Conservation (phyloP, 2,329 filamentous ascomycete genomes). For the Nothophaeocryptopus gaeumannii region DNA sequence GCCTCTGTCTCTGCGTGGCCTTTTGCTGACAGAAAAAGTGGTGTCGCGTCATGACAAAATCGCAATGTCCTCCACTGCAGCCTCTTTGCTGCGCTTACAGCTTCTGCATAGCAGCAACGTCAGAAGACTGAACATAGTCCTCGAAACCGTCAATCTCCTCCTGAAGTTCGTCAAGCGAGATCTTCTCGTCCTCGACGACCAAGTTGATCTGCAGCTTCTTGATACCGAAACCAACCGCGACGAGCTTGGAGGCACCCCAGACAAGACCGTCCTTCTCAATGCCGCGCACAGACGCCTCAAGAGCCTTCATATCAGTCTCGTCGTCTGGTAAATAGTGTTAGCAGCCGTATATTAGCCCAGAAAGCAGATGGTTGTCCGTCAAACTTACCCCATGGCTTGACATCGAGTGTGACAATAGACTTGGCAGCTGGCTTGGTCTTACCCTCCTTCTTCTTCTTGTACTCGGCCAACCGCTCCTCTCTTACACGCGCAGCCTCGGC, state of each 20-base stretch:
- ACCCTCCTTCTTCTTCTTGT: slow-evolving; percentile 93
- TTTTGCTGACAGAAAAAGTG: not conserved
- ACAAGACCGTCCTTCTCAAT: slow-evolving; percentile 93
- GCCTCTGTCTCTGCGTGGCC: not conserved
- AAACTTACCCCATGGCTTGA: slow-evolving; percentile 96
- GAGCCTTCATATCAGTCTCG: slow-evolving; percentile 83
- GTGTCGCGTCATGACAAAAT: slow-evolving; percentile 2
- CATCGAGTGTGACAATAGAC: slow-evolving; percentile 90
- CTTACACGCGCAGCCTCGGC: slow-evolving; percentile 78
- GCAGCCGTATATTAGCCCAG: not conserved
- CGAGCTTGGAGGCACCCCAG: slow-evolving; percentile 89
- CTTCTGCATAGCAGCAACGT: slow-evolving; percentile 90
- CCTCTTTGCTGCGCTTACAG: slow-evolving; percentile 57
- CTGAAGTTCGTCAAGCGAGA: slow-evolving; percentile 83
- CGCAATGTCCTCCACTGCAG: not conserved
- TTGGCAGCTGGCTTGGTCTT: slow-evolving; percentile 92
- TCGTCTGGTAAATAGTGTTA: slow-evolving; percentile 41
- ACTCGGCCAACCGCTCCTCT: slow-evolving; percentile 87
- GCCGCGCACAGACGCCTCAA: slow-evolving; percentile 75
- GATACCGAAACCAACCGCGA: slow-evolving; percentile 93
- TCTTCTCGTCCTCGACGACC: slow-evolving; percentile 94
- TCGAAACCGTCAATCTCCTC: slow-evolving; percentile 81
- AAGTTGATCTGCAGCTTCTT: slow-evolving; percentile 99
- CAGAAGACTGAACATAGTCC: slow-evolving; percentile 93
- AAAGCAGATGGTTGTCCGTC: not conserved